Evolutionary conservation across 1,139 yeast genomes (phyloP), one percentile per base, ranked within the genome.

Genomic region (Schwanniomyces etchellsii): DNA sequence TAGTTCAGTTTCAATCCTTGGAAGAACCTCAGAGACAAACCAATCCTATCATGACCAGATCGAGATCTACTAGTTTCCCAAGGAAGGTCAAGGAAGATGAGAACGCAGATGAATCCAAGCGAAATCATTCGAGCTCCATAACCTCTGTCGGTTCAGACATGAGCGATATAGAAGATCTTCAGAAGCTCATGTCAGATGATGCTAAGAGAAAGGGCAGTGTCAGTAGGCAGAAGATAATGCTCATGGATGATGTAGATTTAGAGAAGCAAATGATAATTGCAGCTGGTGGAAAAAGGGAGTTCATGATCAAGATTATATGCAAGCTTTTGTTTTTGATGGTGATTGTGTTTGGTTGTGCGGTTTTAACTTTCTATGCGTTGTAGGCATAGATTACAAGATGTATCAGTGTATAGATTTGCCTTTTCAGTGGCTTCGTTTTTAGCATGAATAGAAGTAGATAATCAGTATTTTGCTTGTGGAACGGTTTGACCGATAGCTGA

Each of bases 241-340:
- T 32, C 16, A 43, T 50, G 41, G 61, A 58, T 32, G 55, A 55
- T 26, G 44, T 50, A 3, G 70, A 63, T 28, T 48, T 63, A 36
- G 70, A 63, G 35, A 59, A 60, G 25, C 69, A 62, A 42, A 39
- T 62, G 30, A 61, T 60, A 22, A 40, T 55, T 16, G 58, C 63
- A 15, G 69, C 69, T 3, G 69, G 69, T 6, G 68, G 69, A 4
- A 57, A 48, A 31, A 47, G 55, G 26, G 64, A 61, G 31, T 46
- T 57, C 32, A 63, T 63, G 14, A 43, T 48, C 29, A 52, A 59
- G 22, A 62, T 60, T 34, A 45, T 60, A 16, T 41, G 56, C 28
- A 63, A 63, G 43, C 42, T 62, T 23, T 14, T 52, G 4, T 43
- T 62, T 14, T 53, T 63, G 30, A 44, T 51, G 39, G 27, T 38